A percentile compares a stretch with the other conserved stretches of the same genome.
phyloP scores from a whole-genome alignment of 2,329 filamentous ascomycete species.

The Trichoderma gracile region DNA sequence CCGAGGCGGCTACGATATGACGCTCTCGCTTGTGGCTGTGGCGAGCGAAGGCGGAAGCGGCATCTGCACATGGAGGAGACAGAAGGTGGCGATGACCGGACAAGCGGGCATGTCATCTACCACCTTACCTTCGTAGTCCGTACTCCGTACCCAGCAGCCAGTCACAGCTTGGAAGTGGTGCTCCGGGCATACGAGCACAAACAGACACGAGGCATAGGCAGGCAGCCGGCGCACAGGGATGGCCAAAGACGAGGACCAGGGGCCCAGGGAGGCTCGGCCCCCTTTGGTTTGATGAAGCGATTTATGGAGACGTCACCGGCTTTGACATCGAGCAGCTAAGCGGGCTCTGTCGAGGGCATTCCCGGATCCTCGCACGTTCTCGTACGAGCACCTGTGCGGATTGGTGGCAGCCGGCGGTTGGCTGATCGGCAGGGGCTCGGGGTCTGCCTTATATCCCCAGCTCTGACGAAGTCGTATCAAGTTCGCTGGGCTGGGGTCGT shows the following conservation, averaged over 20 bases:
- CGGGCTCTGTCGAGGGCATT: slow-evolving; percentile 6
- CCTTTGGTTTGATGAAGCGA: slow-evolving; percentile 24
- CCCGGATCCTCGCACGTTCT: neutral
- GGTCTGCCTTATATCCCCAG: neutral
- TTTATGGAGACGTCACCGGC: slow-evolving; percentile 22
- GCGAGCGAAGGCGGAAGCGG: slow-evolving; percentile 13
- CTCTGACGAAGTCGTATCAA: neutral
- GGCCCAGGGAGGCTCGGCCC: slow-evolving; percentile 22
- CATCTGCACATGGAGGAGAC: slow-evolving; percentile 17
- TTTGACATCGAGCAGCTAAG: neutral
- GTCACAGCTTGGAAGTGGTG: neutral
- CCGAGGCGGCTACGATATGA: slow-evolving; percentile 24
- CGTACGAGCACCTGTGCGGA: neutral
- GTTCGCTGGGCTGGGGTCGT: neutral
- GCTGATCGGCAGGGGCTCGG: slow-evolving; percentile 13
- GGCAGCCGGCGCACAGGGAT: slow-evolving; percentile 21
- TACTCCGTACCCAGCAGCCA: neutral
- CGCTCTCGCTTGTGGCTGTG: slow-evolving; percentile 22
- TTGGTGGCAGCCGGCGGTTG: neutral
- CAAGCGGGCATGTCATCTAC: neutral
- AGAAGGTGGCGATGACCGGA: slow-evolving; percentile 11
- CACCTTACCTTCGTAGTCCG: too few relatives aligned
- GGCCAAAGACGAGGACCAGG: slow-evolving; percentile 12
- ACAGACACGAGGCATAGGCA: neutral
- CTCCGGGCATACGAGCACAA: slow-evolving; percentile 15